A percentile compares a stretch with the other conserved stretches of the same genome.
Evolutionary conservation across 306 rosid species (phyloP).

Genomic region (Sphenostylis stenocarpa): DNA sequence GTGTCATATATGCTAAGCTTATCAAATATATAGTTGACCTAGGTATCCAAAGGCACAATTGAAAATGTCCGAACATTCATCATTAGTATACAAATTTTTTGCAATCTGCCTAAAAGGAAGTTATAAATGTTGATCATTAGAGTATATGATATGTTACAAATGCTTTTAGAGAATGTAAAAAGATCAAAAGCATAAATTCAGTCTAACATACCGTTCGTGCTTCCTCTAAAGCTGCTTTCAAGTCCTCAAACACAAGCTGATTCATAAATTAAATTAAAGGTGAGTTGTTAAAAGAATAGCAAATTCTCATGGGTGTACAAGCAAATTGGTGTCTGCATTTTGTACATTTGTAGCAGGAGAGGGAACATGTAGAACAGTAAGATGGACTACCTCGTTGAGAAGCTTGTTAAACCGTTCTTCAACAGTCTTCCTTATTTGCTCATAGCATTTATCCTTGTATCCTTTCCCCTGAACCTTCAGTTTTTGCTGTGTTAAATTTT

Average conservation of each 20-base stretch:
- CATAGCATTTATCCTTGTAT: conserved; percentile 92
- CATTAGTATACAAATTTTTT: too few species aligned
- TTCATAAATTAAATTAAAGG: conserved; percentile 44
- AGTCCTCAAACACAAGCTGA: conserved; percentile 86
- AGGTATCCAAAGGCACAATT: too few species aligned
- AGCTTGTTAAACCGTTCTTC: conserved; percentile 84
- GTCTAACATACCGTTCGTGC: conserved; percentile 64
- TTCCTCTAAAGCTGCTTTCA: conserved; percentile 94
- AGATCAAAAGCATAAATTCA: conserved; percentile 25
- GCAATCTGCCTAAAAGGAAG: conserved; percentile 2
- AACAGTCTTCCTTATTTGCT: conserved; percentile 89
- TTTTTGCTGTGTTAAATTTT: conserved; percentile 68
- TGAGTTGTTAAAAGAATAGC: conserved; percentile 23
- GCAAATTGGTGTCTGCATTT: not conserved
- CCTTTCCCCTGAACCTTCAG: conserved; percentile 87
- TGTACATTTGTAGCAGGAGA: not conserved
- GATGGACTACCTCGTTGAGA: conserved; percentile 65
- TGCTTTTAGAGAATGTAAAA: not conserved
- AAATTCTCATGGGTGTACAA: not conserved
- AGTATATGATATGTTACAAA: too few species aligned
- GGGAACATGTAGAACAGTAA: not conserved
- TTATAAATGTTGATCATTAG: too few species aligned
- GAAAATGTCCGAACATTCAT: too few species aligned
- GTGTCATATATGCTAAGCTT: too few species aligned
- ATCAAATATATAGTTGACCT: too few species aligned